Evolutionary conservation across 1,139 yeast genomes (phyloP).

Genomic region (Zygosaccharomyces pseudobailii): DNA sequence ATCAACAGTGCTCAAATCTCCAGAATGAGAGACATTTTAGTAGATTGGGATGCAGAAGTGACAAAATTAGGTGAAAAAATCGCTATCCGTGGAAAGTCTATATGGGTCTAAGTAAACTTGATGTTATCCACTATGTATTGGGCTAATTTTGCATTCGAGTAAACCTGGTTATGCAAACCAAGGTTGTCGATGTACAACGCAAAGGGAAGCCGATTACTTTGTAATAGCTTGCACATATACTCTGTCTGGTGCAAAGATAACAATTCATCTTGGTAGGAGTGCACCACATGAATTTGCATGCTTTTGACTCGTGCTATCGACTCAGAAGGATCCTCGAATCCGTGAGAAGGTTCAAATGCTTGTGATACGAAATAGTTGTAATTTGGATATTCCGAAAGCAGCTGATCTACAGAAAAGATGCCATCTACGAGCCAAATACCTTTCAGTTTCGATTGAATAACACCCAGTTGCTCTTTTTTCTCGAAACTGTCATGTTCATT

Average conservation of each 20-base stretch:
- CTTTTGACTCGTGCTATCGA: constrained; percentile 5
- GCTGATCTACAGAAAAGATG: constrained; percentile 39
- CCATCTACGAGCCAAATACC: constrained; percentile 42
- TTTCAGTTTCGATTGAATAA: constrained; percentile 11
- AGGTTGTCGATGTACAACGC: constrained; percentile 16
- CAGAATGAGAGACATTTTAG: constrained; percentile 67
- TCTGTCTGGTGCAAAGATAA: constrained; percentile 27
- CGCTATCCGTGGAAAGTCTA: constrained; percentile 52
- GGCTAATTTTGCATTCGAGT: constrained; percentile 21
- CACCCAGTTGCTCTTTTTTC: not conserved
- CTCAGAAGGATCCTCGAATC: constrained; percentile 27
- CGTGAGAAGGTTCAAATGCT: constrained; percentile 26
- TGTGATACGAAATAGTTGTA: constrained; percentile 41
- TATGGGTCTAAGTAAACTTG: constrained; percentile 43
- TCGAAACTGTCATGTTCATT: not conserved
- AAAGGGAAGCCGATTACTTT: constrained; percentile 14
- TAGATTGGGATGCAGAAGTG: constrained; percentile 74
- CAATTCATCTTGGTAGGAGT: constrained; percentile 34
- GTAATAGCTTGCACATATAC: constrained; percentile 19
- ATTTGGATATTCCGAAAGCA: constrained; percentile 43
- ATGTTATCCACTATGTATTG: constrained; percentile 21
- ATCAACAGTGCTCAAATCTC: constrained; percentile 76
- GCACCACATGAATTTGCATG: constrained; percentile 22
- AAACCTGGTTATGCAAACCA: constrained; percentile 34
- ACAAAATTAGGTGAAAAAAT: constrained; percentile 57